Base-by-base conservation (phyloP, 495 filamentous ascomycete species). In the Annulohypoxylon nitens region DNA sequence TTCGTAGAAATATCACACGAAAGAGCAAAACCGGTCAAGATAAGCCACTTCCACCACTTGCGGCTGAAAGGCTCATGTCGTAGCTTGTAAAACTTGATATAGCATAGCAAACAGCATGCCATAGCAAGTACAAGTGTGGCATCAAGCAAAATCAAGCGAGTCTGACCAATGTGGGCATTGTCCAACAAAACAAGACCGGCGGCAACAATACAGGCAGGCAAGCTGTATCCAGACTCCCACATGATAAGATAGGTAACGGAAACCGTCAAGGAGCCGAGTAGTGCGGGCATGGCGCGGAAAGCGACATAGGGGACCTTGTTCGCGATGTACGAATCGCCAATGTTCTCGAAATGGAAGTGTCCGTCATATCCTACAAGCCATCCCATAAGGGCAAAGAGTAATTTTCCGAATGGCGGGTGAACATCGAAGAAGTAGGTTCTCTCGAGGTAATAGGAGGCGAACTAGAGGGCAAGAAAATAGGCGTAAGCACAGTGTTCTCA, bases 361-460 rank as follows among this genome's bases (percentile, higher is more conserved):
- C 96, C 96, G 83, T 98, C 94, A 78, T 97, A 99, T 75, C 96
- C 96, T 18, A 90, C 88, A 62, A 99, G 87, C 95, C 95, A 99
- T 73, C 96, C 96, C 86, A 97, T 94, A 41, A 98, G 88, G 64
- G 96, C 96, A 78, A 94, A 93, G 54, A 93, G 88, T 72, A 93
- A 91, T 82, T 93, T 94, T 81, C 93, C 96, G 75, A 99, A 97
- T 8, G 96, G 96, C 54, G 96, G 96, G 81, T 99, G 96, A 50
- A 99, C 96, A 86, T 99, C 96, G 88, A 99, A 99, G 88, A 99
- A 99, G 84, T 98, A 99, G 33, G 94, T 98, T 79, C 93, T 91
- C 83, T 98, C 91, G 41, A 99, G 90, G 78, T 99, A 99, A 82
- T 98, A 97, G 12, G 93, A 97, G 64, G 94, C 94, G 78, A 97